phyloP scores from a whole-genome alignment of 805 yeast genomes.

The Candida wancherniae region DNA sequence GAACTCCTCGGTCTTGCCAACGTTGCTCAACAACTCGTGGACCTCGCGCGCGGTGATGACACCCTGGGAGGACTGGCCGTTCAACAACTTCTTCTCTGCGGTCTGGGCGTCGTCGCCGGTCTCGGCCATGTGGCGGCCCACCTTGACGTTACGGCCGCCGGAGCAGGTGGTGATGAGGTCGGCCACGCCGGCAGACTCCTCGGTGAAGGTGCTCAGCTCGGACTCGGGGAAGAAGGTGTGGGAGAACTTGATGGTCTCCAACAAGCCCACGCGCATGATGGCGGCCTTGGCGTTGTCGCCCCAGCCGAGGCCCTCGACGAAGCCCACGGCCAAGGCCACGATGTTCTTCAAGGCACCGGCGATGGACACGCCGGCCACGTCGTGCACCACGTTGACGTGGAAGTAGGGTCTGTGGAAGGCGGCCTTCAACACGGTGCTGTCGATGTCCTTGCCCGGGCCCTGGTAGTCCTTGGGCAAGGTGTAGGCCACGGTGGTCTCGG shows the following conservation, averaged over 20 bases:
- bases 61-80: constrained; percentile 98
- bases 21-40: constrained; percentile 65
- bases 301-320: constrained; percentile 97
- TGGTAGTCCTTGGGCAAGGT: constrained; percentile 64
- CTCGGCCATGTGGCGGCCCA: constrained; percentile 80
- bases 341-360: constrained; percentile 97
- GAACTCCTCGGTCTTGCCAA: constrained; percentile 58
- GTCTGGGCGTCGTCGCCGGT: constrained; percentile 72
- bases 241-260: constrained; percentile 87
- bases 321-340: constrained; percentile 94
- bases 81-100: constrained; percentile 79
- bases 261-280: constrained; percentile 90
- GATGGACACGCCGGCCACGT: constrained; percentile 92
- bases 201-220: constrained; percentile 74
- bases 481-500: constrained; percentile 96
- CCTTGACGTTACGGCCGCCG: constrained; percentile 95
- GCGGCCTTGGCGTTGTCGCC: constrained; percentile 99
- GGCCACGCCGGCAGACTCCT: constrained; percentile 96
- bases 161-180: constrained; percentile 96
- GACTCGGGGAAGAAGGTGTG: constrained; percentile 47
- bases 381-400: constrained; percentile 90
- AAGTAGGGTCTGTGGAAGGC: constrained; percentile 96
- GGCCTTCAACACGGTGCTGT: constrained; percentile 64
- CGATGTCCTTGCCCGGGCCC: constrained; percentile 68
- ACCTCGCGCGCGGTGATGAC: constrained; percentile 87